These are phyloP conservation scores for Gossypium laxum DNA, from an alignment of 441 rosid species.

Conservation along the genomic window DNA sequence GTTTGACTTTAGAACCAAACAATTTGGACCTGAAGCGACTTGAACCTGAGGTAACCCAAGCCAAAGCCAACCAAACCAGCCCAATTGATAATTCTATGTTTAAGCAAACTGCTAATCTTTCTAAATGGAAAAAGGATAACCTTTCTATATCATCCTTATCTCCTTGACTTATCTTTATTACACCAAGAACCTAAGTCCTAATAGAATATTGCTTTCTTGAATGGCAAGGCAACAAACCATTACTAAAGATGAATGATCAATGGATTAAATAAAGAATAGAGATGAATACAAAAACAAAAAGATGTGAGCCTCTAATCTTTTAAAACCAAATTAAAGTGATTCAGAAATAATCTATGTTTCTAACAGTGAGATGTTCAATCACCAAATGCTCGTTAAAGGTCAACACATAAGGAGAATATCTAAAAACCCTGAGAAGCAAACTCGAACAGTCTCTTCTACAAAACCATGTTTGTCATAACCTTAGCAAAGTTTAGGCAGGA, in stretches of 20 bases:
- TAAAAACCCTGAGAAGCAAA: background rate
- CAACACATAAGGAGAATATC: background rate
- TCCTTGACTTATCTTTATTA: background rate
- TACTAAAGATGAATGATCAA: background rate
- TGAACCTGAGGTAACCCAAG: background rate
- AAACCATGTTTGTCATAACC: background rate
- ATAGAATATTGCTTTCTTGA: background rate
- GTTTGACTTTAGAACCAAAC: background rate
- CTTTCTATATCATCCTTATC: background rate
- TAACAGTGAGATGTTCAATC: background rate
- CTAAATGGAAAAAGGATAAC: background rate
- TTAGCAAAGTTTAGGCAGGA: background rate
- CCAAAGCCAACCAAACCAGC: background rate
- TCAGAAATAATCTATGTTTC: background rate
- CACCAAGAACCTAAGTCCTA: conserved; percentile 8
- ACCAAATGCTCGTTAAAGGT: background rate
- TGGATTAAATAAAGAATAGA: background rate
- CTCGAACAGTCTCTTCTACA: background rate
- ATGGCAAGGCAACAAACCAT: conserved; percentile 3
- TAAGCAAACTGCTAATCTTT: background rate
- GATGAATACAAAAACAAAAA: background rate
- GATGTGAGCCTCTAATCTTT: background rate
- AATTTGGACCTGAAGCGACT: background rate
- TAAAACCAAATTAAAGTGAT: background rate
- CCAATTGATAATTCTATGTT: background rate